Base-by-base conservation (phyloP, 2,329 filamentous ascomycete genomes). In the Clonostachys rosea region DNA sequence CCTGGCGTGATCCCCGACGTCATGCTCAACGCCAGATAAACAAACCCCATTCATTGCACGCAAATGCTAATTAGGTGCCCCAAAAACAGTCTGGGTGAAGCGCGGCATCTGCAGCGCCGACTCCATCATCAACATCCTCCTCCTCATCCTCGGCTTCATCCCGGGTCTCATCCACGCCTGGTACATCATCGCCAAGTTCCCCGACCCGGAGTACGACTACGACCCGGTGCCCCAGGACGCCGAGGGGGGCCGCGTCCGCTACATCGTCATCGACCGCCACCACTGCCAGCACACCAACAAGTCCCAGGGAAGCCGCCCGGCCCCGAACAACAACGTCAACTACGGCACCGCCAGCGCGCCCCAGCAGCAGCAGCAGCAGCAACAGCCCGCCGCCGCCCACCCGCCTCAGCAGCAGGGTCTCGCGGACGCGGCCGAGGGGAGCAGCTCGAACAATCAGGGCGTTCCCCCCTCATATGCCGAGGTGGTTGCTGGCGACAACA, bases 111-210 rank as follows among this genome's bases (percentile, higher is more conserved):
- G 94, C 76, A 88, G 85, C 52, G 90, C 86, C 48, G 94, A 97
- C 71, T 92, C 88, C 9, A 61, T 97, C 59, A 95, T 99, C 75
- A 99, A 99, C 74, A 85, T 97, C 66, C 86, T 91, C 42, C 89
- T 97, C 59, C 94, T 87, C 68, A 64, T 82, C 46, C 81, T 92
- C 18, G 88, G 86, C 58, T 90, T 78, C 62, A 68, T 97, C 50
- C 92, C 92, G 17, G 92, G 92, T 51, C 86, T 97, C 44, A 73
- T 99, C 3, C 94, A 99, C 73, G 83, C 91, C 52, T 97, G 94
- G 92, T 99, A 97, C 78, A 95, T 97, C 68, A 96, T 99, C 69
- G 81, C 89, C 59, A 87, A 89, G 63, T 89, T 86, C 66, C 94
- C 94, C 49, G 92, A 97, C 49, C 56, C 79, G 39, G 76, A 84